These are phyloP conservation scores for Blastocladiella britannica DNA, from an alignment of 192 early-diverging fungal species.

Conservation along the genomic window DNA sequence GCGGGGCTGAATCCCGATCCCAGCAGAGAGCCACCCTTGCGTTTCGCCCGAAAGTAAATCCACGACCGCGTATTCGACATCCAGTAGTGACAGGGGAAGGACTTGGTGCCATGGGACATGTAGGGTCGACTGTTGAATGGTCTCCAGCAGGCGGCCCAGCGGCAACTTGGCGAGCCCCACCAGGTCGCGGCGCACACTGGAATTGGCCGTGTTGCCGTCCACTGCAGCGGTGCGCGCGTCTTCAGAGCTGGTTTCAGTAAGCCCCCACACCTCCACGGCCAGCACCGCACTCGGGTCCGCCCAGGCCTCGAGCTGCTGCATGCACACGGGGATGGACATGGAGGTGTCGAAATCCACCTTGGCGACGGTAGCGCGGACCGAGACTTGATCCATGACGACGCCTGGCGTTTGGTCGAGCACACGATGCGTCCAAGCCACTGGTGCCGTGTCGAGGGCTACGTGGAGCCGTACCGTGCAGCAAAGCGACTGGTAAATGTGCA, in stretches of 20 bases:
- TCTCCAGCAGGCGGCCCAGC: neutral
- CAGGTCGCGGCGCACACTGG: neutral
- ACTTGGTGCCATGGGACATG: neutral
- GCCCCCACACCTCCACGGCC: neutral
- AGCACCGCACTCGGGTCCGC: neutral
- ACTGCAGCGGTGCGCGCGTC: neutral
- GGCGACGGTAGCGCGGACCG: neutral
- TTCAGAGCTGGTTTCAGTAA: no score
- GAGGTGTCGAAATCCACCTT: neutral
- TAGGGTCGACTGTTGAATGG: neutral
- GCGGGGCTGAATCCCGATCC: neutral
- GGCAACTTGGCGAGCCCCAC: neutral
- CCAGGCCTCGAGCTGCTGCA: neutral
- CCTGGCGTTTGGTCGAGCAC: neutral
- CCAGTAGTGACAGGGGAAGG: neutral
- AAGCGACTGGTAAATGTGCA: no score
- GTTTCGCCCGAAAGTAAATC: neutral
- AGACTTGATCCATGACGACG: neutral
- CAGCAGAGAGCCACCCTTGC: neutral
- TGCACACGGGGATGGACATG: neutral
- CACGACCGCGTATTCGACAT: neutral
- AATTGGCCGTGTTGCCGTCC: neutral
- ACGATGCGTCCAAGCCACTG: neutral
- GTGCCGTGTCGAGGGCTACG: neutral
- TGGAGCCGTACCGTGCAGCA: neutral